Evolutionary conservation across 148 eudicot species (phyloP).

Genomic region (Polygonum aviculare): DNA sequence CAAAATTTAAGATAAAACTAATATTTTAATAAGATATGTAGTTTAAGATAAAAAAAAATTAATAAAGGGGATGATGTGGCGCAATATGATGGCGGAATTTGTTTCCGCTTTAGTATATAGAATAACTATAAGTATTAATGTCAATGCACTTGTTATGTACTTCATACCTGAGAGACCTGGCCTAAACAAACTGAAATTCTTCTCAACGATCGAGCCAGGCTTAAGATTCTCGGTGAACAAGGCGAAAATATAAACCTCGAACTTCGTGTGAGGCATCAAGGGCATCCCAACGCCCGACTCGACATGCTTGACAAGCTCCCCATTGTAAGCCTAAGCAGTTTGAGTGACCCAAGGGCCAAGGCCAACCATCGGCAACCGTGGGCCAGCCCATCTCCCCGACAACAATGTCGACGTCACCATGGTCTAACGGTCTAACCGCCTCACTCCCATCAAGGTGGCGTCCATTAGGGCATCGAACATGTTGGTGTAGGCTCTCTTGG

Average conservation of each 20-base stretch:
- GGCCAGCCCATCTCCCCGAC: constrained; percentile 82
- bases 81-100: no score
- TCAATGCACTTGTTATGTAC: not conserved
- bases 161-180: constrained; percentile 30
- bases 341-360: constrained; percentile 26
- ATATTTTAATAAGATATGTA: no score
- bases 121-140: no score
- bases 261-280: constrained; percentile 48
- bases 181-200: constrained; percentile 48
- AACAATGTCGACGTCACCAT: constrained; percentile 41
- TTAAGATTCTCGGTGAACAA: constrained; percentile 57
- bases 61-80: no score
- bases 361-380: constrained; percentile 31
- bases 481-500: constrained; percentile 34
- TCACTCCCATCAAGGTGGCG: constrained; percentile 39
- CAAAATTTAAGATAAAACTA: no score
- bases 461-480: constrained; percentile 56
- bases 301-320: constrained; percentile 25
- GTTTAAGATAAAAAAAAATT: no score
- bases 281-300: constrained; percentile 46
- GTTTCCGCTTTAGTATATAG: no score
- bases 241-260: constrained; percentile 47
- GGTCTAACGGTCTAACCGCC: constrained; percentile 36
- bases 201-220: constrained; percentile 41
- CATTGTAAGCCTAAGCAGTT: constrained; percentile 38